phyloP scores from a whole-genome alignment of 306 rosid species.

The cucumber (Cucumis sativus) region DNA sequence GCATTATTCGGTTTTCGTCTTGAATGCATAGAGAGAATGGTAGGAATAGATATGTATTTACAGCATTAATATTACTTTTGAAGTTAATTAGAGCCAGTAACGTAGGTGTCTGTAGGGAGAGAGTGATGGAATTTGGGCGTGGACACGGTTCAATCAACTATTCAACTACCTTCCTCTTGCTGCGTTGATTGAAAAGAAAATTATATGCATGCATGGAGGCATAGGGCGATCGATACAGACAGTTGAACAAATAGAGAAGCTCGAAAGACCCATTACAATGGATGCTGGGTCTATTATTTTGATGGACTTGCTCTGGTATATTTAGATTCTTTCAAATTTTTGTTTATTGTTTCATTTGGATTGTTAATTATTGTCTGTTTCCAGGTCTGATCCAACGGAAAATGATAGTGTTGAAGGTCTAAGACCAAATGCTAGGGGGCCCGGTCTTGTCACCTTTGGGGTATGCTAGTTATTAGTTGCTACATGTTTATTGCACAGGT shows the following conservation, averaged over 20 bases:
- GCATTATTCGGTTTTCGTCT: conserved; percentile 98
- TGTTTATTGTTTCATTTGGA: not conserved
- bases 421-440: conserved; percentile 99
- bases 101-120: conserved; percentile 58
- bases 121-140: conserved; percentile 99
- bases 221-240: conserved; percentile 93
- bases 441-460: conserved; percentile 98
- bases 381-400: conserved; percentile 99
- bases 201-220: conserved; percentile 99
- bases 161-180: conserved; percentile 96
- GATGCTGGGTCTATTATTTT: conserved; percentile 94
- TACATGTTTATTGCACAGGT: not conserved
- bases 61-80: conserved; percentile 11
- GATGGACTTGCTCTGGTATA: conserved; percentile 92
- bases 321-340: conserved; percentile 4
- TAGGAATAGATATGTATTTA: conserved; percentile 23
- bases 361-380: conserved; percentile 5
- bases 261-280: conserved; percentile 97
- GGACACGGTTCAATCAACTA: conserved; percentile 99
- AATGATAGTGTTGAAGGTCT: conserved; percentile 95
- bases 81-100: conserved; percentile 18
- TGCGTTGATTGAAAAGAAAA: conserved; percentile 95
- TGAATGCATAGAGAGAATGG: conserved; percentile 99
- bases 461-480: conserved; percentile 28
- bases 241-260: conserved; percentile 94